These are phyloP conservation scores for Prunus mira DNA, from an alignment of 306 rosid species.

Conservation along the genomic window DNA sequence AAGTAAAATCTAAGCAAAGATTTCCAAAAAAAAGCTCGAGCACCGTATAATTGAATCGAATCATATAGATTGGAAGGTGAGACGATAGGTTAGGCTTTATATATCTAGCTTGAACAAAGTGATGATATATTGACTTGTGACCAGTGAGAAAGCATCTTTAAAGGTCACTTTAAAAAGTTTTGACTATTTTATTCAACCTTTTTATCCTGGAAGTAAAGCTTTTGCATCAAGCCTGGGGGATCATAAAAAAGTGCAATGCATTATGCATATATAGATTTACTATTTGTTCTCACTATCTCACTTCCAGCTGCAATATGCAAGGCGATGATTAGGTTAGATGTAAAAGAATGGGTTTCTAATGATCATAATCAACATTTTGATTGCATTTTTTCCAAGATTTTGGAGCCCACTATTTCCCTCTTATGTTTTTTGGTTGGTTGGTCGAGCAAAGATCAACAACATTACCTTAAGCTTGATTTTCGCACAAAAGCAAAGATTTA, in stretches of 20 bases:
- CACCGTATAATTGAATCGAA: not conserved
- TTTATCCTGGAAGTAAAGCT: not conserved
- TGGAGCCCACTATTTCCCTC: constrained; percentile 12
- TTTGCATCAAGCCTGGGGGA: not conserved
- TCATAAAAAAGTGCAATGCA: not conserved
- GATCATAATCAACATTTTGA: constrained; percentile 10
- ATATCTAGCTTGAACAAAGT: constrained; percentile 6
- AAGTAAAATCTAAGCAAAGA: not conserved
- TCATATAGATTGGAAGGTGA: constrained; percentile 3
- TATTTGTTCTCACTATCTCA: not conserved
- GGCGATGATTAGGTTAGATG: not conserved
- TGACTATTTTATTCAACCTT: constrained; percentile 8
- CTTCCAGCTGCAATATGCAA: constrained; percentile 25
- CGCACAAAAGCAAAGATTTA: constrained; percentile 12
- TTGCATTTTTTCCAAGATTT: not conserved
- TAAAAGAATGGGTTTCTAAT: not conserved
- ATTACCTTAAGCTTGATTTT: constrained; percentile 17
- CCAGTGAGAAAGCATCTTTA: constrained; percentile 6
- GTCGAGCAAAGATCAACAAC: constrained; percentile 10
- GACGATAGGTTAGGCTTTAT: constrained; percentile 13
- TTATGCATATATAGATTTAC: not conserved
- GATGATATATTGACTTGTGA: not conserved
- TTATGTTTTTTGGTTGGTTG: not conserved
- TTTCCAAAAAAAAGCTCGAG: not conserved
- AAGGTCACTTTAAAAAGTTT: constrained; percentile 1